Percentiles rank a stretch among this genome's conserved stretches.
These are phyloP conservation scores for Solanum piurae DNA, from an alignment of 257 asterid species.

Conservation along the genomic window DNA sequence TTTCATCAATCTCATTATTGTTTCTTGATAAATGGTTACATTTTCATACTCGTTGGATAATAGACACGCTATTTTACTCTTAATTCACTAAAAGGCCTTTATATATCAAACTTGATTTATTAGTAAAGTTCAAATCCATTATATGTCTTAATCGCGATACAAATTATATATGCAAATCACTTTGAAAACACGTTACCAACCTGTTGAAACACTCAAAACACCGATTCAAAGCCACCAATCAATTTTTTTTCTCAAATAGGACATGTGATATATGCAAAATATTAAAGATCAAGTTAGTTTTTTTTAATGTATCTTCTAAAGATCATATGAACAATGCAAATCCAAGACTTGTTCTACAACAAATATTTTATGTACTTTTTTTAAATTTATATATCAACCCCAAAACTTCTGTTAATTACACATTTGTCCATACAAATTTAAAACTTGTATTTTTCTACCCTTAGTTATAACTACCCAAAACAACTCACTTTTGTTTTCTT, in stretches of 20 bases:
- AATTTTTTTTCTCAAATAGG: not conserved
- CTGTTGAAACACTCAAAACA: not conserved
- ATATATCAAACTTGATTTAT: not conserved
- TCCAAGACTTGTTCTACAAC: not conserved
- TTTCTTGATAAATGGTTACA: not conserved
- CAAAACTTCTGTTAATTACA: not conserved
- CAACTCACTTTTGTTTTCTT: constrained; percentile 19
- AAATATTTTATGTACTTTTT: not conserved
- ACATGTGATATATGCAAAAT: not conserved
- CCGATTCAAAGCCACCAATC: not conserved
- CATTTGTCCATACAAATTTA: not conserved
- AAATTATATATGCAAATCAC: not conserved
- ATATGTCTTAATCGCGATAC: not conserved
- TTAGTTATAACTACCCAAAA: constrained; percentile 40
- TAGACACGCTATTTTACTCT: not conserved
- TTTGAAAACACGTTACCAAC: accelerated
- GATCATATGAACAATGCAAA: not conserved
- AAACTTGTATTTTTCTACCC: not conserved
- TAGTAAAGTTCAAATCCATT: not conserved
- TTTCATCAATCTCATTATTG: not conserved
- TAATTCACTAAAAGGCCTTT: not conserved
- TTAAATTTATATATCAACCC: not conserved
- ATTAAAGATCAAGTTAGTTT: not conserved
- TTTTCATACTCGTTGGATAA: not conserved
- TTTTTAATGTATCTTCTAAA: not conserved